phyloP scores from a whole-genome alignment of 345 rosid genomes.

The Sonneratia alba region DNA sequence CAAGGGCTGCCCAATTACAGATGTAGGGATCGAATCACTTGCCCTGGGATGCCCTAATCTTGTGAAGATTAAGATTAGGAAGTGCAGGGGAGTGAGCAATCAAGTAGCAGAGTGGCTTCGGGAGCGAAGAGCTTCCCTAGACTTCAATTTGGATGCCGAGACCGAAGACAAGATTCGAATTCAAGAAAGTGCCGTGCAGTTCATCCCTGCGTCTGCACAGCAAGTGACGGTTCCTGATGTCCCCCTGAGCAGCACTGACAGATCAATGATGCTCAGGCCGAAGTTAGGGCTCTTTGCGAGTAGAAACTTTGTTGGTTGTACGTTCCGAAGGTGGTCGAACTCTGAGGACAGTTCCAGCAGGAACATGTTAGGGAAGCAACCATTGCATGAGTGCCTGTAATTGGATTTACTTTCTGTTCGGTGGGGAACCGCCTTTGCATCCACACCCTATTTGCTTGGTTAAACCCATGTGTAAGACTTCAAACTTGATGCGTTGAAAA shows the following conservation, averaged over 20 bases:
- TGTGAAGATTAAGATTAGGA: conserved; percentile 73
- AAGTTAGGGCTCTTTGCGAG: conserved; percentile 48
- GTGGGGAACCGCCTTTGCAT: neutral
- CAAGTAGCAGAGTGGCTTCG: conserved; percentile 52
- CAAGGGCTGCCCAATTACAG: conserved; percentile 65
- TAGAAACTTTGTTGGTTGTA: conserved; percentile 43
- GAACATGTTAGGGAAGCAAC: conserved; percentile 22
- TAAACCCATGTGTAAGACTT: neutral
- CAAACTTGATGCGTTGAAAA: neutral
- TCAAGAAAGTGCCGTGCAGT: conserved; percentile 36
- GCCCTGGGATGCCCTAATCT: conserved; percentile 72
- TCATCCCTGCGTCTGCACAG: conserved; percentile 14
- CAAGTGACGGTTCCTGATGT: conserved; percentile 20
- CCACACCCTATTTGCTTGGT: neutral
- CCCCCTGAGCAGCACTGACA: conserved; percentile 34
- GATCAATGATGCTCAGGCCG: conserved; percentile 36
- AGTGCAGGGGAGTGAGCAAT: conserved; percentile 55
- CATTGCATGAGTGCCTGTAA: neutral
- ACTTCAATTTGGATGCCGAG: conserved; percentile 53
- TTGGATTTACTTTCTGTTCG: neutral
- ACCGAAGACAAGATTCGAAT: conserved; percentile 26
- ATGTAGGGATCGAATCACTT: conserved; percentile 53
- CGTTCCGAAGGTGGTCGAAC: conserved; percentile 49
- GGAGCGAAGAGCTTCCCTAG: conserved; percentile 36
- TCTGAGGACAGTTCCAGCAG: conserved; percentile 23